Evolutionary conservation across 331 rosid species (phyloP).

Genomic region (Malus hybrid): DNA sequence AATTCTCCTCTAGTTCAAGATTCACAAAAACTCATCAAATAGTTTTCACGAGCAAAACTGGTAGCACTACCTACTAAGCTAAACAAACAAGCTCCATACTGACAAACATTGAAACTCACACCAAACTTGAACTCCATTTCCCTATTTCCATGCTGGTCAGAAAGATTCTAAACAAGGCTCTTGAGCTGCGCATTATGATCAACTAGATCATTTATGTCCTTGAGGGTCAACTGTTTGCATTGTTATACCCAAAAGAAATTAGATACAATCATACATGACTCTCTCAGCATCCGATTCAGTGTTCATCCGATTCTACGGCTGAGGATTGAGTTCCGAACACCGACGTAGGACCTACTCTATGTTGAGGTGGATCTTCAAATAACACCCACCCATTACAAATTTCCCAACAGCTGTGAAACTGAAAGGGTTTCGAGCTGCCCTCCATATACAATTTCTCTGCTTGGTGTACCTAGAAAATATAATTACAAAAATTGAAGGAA

Average conservation of each 20-base stretch:
- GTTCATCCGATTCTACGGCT: not conserved
- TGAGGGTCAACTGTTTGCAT: constrained; percentile 68
- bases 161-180: constrained; percentile 77
- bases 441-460: too few relatives aligned
- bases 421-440: too few relatives aligned
- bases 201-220: constrained; percentile 90
- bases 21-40: constrained; percentile 4
- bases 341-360: too few relatives aligned
- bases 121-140: constrained; percentile 73
- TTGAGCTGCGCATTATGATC: constrained; percentile 88
- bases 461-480: too few relatives aligned
- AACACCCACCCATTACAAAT: too few relatives aligned
- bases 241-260: constrained; percentile 4
- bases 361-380: too few relatives aligned
- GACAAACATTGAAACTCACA: not conserved
- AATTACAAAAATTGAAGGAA: too few relatives aligned
- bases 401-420: too few relatives aligned
- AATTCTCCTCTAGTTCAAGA: constrained; percentile 48
- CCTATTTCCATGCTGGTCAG: constrained; percentile 64
- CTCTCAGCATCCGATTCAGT: constrained; percentile 52
- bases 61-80: not conserved
- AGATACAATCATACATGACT: constrained; percentile 32
- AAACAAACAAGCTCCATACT: not conserved
- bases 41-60: not conserved
- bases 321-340: too few relatives aligned